Base-by-base conservation (phyloP, 805 yeast genomes). In the Zygotorulaspora florentina region DNA sequence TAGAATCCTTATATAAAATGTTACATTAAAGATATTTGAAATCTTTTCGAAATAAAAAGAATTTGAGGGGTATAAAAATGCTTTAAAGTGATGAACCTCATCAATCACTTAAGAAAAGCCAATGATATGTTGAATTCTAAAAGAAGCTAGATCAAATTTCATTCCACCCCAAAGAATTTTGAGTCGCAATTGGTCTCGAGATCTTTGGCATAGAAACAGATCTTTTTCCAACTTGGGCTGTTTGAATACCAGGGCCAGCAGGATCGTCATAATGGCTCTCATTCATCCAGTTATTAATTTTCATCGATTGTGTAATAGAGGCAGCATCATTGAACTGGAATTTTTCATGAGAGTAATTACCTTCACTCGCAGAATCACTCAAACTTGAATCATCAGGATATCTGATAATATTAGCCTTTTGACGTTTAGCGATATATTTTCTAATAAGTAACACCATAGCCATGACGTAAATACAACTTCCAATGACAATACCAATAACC, bases 401-500 rank as follows among this genome's bases (percentile, higher is more conserved):
- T 38, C 49, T 45, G 17, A 55, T 55, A 35, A 47, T 47, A 29
- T 46, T 48, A 34, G 43, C 52, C 38, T 49, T 50, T 36, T 51
- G 54, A 29, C 53, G 51, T 52, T 71, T 73, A 52, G 66, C 61
- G 54, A 74, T 74, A 65, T 71, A 79, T 53, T 70, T 68, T 59
- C 76, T 74, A 59, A 77, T 76, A 52, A 78, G 69, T 33, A 81
- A 58, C 45, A 80, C 69, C 72, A 88, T 75, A 16, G 78, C 67
- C 0, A 79, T 71, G 58, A 86, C 76, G 62, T 86, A 85, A 8
- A 78, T 68, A 7, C 77, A 69, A 38, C 87, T 83, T 44, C 96
- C 97, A 11, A 78, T 80, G 26, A 87, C 81, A 6, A 95, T 81
- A 39, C 97, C 96, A 34, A 87, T 74, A 11, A 91, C 82, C 43